phyloP scores from a whole-genome alignment of 345 rosid genomes.

The Eutrema yunnanense region DNA sequence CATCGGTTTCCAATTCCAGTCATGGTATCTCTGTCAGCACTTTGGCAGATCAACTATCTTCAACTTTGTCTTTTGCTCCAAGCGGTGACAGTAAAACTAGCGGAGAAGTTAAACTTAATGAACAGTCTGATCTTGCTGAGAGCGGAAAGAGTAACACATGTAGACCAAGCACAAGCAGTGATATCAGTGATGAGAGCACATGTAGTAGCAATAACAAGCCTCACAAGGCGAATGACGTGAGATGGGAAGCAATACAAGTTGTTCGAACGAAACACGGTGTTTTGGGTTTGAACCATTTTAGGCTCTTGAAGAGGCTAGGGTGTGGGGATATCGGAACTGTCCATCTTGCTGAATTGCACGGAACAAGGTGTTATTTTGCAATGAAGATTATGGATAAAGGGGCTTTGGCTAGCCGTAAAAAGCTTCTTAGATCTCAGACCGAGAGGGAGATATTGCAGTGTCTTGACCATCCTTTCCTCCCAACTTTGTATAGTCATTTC shows the following conservation, averaged over 20 bases:
- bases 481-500: conserved; percentile 66
- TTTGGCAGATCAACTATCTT: conserved; percentile 41
- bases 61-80: conserved; percentile 36
- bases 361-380: conserved; percentile 62
- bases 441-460: conserved; percentile 72
- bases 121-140: conserved; percentile 38
- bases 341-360: conserved; percentile 60
- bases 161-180: conserved; percentile 72
- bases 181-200: conserved; percentile 66
- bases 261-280: conserved; percentile 55
- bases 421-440: conserved; percentile 72
- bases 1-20: conserved; percentile 20
- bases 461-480: conserved; percentile 78
- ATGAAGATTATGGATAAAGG: conserved; percentile 76
- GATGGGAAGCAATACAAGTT: conserved; percentile 79
- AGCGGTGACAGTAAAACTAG: conserved; percentile 36
- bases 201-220: conserved; percentile 59
- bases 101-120: conserved; percentile 38
- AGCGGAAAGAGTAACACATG: conserved; percentile 47
- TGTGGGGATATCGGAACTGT: conserved; percentile 81
- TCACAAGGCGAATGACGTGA: conserved; percentile 63
- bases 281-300: conserved; percentile 65
- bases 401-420: conserved; percentile 67
- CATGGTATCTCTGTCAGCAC: conserved; percentile 18
- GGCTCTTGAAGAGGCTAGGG: conserved; percentile 64